These are phyloP conservation scores for Cutaneotrichosporon sp. DNA, from an alignment of 1,284 basidiomycete genomes.

Conservation along the genomic window DNA sequence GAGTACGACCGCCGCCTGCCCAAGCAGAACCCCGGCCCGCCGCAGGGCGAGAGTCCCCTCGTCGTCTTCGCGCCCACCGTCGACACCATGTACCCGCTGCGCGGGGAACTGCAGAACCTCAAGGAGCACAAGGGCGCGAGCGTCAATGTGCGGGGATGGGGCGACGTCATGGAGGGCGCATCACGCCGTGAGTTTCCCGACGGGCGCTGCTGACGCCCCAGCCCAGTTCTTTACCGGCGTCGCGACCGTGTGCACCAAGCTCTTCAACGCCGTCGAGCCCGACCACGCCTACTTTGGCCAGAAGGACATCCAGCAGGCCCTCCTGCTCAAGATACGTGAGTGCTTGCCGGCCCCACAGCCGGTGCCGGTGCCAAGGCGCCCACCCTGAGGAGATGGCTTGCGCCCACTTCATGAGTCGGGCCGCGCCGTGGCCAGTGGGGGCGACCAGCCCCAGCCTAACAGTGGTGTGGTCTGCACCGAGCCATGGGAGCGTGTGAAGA, in stretches of 20 bases:
- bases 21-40: slow-evolving; percentile 9
- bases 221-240: slow-evolving; percentile 96
- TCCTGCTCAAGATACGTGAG: slow-evolving; percentile 73
- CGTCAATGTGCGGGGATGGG: slow-evolving; percentile 84
- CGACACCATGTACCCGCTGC: slow-evolving; percentile 77
- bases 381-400: neutral
- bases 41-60: slow-evolving; percentile 55
- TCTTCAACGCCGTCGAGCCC: slow-evolving; percentile 93
- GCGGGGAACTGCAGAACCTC: slow-evolving; percentile 78
- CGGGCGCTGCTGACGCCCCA: slow-evolving; percentile 43
- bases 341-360: slow-evolving; percentile 1
- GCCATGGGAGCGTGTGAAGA: too few relatives aligned
- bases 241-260: slow-evolving; percentile 90
- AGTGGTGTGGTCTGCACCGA: too few relatives aligned
- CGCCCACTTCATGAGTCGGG: neutral
- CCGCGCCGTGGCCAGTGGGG: too few relatives aligned
- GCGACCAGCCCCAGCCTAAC: too few relatives aligned
- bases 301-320: slow-evolving; percentile 96
- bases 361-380: neutral
- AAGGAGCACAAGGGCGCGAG: slow-evolving; percentile 80
- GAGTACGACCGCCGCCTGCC: slow-evolving; percentile 29
- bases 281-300: slow-evolving; percentile 94
- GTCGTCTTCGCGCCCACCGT: slow-evolving; percentile 78
- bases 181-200: slow-evolving; percentile 46
- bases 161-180: slow-evolving; percentile 55